Conservation (phyloP, 495 filamentous ascomycete species). For the Podospora fimiseda region DNA sequence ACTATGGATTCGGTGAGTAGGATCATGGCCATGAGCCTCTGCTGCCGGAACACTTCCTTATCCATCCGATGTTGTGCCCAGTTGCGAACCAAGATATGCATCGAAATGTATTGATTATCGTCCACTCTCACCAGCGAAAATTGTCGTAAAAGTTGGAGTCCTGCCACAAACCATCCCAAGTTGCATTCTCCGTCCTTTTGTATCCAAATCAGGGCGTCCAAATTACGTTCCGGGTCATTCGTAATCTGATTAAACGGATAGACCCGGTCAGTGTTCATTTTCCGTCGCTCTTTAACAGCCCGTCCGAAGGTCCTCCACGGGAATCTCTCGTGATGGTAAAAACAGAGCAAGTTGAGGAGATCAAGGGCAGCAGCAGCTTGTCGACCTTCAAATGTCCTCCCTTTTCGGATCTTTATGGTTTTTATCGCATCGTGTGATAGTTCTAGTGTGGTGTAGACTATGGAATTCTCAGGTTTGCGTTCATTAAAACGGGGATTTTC, state of each 20-base stretch:
- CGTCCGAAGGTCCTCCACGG: neutral
- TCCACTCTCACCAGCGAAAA: slow-evolving; percentile 13
- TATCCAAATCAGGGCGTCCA: slow-evolving; percentile 6
- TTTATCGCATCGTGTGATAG: slow-evolving; percentile 7
- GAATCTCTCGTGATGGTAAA: slow-evolving; percentile 19
- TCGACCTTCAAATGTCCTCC: neutral
- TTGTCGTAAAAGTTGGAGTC: slow-evolving; percentile 1
- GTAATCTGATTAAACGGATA: neutral
- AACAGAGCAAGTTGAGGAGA: slow-evolving; percentile 11
- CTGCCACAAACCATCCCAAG: neutral
- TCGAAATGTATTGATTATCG: neutral
- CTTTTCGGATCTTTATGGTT: neutral
- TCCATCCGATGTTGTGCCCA: slow-evolving; percentile 16
- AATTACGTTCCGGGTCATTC: neutral
- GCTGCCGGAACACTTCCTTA: neutral
- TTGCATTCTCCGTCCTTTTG: slow-evolving; percentile 5
- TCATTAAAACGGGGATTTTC: neutral
- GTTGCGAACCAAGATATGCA: slow-evolving; percentile 19
- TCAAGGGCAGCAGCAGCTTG: slow-evolving; percentile 9
- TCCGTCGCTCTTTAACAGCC: neutral
- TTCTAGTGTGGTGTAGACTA: slow-evolving; percentile 18
- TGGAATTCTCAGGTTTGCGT: neutral
- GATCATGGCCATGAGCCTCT: neutral
- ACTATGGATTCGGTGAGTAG: slow-evolving; percentile 4
- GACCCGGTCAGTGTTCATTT: neutral